Percentiles rank a stretch among this genome's conserved stretches.
These are phyloP conservation scores for Cicer pinnatifidum DNA, from an alignment of 306 rosid species.

Conservation along the genomic window DNA sequence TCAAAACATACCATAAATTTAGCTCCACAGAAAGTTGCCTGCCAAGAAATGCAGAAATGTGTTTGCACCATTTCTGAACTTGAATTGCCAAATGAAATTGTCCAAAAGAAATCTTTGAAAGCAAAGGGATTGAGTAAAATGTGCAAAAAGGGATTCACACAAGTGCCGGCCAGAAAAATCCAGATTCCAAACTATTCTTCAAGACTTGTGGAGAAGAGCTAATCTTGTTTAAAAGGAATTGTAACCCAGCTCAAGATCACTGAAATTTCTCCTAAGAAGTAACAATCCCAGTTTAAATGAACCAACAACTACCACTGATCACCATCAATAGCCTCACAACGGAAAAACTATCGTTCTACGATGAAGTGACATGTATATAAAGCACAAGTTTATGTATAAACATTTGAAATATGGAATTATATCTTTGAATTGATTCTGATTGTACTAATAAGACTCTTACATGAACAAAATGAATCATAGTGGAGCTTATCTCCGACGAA, in stretches of 20 bases:
- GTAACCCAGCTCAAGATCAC: neutral
- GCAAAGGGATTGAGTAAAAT: neutral
- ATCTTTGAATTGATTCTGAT: constrained; percentile 10
- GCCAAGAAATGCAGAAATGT: neutral
- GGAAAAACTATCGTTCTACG: neutral
- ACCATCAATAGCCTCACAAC: neutral
- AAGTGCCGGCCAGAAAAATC: neutral
- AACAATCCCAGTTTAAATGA: no score
- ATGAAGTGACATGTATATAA: neutral
- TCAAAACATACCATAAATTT: neutral
- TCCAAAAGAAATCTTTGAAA: neutral
- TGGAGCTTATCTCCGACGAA: neutral
- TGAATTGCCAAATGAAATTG: neutral
- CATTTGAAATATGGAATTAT: neutral
- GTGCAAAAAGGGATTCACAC: neutral
- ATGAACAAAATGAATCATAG: neutral
- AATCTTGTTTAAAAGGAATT: neutral
- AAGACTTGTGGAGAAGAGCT: neutral
- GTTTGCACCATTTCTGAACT: neutral
- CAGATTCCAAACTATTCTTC: neutral
- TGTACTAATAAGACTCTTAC: neutral
- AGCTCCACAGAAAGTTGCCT: neutral
- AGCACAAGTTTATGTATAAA: neutral
- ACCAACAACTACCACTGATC: neutral
- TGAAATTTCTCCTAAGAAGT: neutral